Evolutionary conservation across 1,139 yeast genomes (phyloP).

Genomic region (Pichia terricola): DNA sequence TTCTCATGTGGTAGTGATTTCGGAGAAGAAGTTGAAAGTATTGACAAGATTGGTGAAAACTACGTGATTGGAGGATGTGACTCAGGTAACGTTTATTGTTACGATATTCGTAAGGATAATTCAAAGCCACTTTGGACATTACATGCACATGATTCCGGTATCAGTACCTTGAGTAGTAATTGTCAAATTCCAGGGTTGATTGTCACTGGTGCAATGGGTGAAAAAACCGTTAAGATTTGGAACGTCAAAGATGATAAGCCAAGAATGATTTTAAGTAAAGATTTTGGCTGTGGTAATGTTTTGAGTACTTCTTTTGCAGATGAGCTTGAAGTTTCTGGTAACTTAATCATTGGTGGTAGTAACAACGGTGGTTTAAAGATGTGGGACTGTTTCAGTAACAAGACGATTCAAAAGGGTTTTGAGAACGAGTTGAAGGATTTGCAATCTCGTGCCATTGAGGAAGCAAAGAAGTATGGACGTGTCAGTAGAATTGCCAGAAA

Average conservation of each 20-base stretch:
- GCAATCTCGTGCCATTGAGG: constrained; percentile 47
- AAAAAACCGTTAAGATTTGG: constrained; percentile 83
- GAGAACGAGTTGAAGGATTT: constrained; percentile 45
- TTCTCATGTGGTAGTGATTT: constrained; percentile 47
- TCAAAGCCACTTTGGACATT: constrained; percentile 80
- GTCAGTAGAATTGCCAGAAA: constrained; percentile 71
- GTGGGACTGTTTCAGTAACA: constrained; percentile 87
- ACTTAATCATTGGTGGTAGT: constrained; percentile 82
- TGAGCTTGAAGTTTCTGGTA: constrained; percentile 80
- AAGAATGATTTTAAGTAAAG: constrained; percentile 83
- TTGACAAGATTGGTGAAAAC: constrained; percentile 61
- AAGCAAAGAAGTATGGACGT: constrained; percentile 45
- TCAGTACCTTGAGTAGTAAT: constrained; percentile 72
- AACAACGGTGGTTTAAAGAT: constrained; percentile 55
- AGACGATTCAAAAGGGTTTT: constrained; percentile 65
- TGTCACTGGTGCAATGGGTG: constrained; percentile 87
- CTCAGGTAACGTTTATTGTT: constrained; percentile 80
- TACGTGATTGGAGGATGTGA: constrained; percentile 86
- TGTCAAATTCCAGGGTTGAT: constrained; percentile 61
- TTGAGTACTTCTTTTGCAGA: constrained; percentile 77
- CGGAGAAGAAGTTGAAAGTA: constrained; percentile 76
- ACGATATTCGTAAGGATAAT: constrained; percentile 53
- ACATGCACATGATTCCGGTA: constrained; percentile 95
- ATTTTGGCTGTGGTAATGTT: constrained; percentile 92
- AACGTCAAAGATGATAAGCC: constrained; percentile 50